Base-by-base conservation (phyloP, 2,329 filamentous ascomycete genomes). In the Scedosporium aurantiacum region DNA sequence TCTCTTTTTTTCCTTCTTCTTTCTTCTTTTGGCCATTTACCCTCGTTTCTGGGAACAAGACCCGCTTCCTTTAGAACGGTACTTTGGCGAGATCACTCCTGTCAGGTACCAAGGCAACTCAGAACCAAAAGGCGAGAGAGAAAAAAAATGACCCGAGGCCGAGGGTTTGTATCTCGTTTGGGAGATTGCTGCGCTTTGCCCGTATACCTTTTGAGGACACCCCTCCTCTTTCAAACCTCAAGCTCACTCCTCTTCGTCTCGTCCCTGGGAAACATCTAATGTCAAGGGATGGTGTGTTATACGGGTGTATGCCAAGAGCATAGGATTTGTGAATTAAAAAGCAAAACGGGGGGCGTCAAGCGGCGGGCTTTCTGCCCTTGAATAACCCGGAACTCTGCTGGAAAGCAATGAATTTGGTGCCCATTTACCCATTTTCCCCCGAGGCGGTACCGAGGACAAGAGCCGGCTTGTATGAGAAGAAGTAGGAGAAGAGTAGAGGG, bases 311-410 rank as follows among this genome's bases (percentile, higher is more conserved):
- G 23, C 23, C 23, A 27, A 57, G 25, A 37, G 28, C 14, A 14
- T 12, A 57, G 54, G 27, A 21, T 2, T 2, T 55, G 23, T 16
- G 50, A 21, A 21, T 47, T n/a, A 47, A 47, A 21, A 47, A n/a
- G n/a, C 32, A 12, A 37, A 12, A 37, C n/a, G n/a, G n/a, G 18
- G 7, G 43, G 43, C n/a, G 18, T 47, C 43, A 21, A 47, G 43
- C 43, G 23, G 50, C 50, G 14, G 50, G 50, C 14, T n/a, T 57
- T 32, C 18, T 57, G 25, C 40, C n/a, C 16, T 57, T 12, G 32
- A 57, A 57, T 32, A 57, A 57, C 54, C 54, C 54, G 54, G 54
- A 57, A 57, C 54, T 40, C 27, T 57, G 27, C 16, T 23, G 54
- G 32, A 57, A 23, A 40, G 7, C 5, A 23, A 2, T 40, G n/a